Base-by-base conservation (phyloP, 192 early-diverging fungal genomes). In the Jimgerdemannia lactiflua region DNA sequence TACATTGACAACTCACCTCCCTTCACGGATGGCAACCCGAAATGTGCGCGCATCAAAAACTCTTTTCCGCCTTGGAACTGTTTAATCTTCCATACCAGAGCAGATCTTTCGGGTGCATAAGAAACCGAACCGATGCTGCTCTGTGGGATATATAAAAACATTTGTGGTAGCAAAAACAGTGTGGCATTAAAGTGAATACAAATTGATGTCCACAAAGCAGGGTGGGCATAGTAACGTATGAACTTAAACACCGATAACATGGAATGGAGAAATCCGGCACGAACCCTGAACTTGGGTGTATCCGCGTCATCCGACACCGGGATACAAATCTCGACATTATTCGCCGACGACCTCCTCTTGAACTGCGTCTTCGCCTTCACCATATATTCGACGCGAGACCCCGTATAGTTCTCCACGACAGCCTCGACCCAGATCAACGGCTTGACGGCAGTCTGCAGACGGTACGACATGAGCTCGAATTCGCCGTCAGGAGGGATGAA, bases 251-350 rank as follows among this genome's bases (percentile, higher is more conserved):
- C 18, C 64, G 29, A 40, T 67, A 54, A 39, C 18, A 49, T 49
- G 14, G 0, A 67, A 74, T 44, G n/a, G 63, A 20, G 42, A 64
- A 11, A 42, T 64, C 2, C 19, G 68, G 65, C 29, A 63, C 69
- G 64, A 75, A 92, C 91, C 83, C 95, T 97, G 84, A 99, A 99
- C 79, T 94, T 95, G 42, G 96, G 96, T 75, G 96, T 91, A 75
- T 98, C 98, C 1, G 96, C 95, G 86, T 99, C 98, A 73, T 95
- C 94, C 39, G 98, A 95, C 6, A 99, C 98, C n/a, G 98, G 98
- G 14, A 99, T 93, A 69, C 92, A 81, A 70, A 99, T 98, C 84
- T 98, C 97, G 14, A 99, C 98, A 82, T 98, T 97, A 75, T 97
- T 99, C 18, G 98, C 98, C 4, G 96, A 94, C 41, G 96, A 98